Percentiles rank a stretch among this genome's conserved stretches.
These are phyloP conservation scores for Akanthomyces dipterigenus DNA, from an alignment of 2,329 filamentous ascomycete genomes.

Conservation along the genomic window DNA sequence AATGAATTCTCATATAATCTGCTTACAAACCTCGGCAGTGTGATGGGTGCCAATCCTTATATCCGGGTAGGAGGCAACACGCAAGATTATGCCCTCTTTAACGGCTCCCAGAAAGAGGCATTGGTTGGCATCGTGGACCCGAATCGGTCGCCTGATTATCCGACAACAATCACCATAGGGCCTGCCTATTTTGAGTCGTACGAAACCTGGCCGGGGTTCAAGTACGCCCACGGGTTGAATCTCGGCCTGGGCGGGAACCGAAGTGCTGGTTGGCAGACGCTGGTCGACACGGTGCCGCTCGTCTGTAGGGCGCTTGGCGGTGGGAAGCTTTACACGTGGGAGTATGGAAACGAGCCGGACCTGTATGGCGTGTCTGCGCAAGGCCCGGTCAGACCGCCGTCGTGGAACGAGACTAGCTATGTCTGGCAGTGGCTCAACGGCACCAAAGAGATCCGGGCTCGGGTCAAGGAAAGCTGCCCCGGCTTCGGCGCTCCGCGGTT, in stretches of 20 bases:
- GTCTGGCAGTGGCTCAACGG: constrained; percentile 53
- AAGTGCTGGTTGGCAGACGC: constrained; percentile 41
- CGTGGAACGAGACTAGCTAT: constrained; percentile 49
- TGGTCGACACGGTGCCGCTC: constrained; percentile 47
- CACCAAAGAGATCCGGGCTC: constrained; percentile 39
- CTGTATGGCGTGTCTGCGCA: constrained; percentile 47
- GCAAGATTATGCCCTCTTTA: constrained; percentile 57
- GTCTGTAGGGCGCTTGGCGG: constrained; percentile 49
- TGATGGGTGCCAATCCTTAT: constrained; percentile 51
- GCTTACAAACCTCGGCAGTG: constrained; percentile 45
- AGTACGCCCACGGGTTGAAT: constrained; percentile 58
- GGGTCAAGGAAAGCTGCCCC: constrained; percentile 43
- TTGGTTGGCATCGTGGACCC: constrained; percentile 46
- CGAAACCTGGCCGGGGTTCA: constrained; percentile 45
- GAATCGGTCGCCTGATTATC: constrained; percentile 48
- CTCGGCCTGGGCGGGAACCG: constrained; percentile 46
- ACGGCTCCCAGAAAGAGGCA: constrained; percentile 42
- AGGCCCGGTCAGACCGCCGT: constrained; percentile 41
- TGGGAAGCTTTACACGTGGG: constrained; percentile 49
- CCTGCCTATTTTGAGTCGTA: constrained; percentile 57
- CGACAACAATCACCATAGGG: constrained; percentile 53
- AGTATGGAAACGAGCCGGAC: constrained; percentile 47
- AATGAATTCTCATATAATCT: constrained; percentile 56
- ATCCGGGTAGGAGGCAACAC: constrained; percentile 60
- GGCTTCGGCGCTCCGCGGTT: constrained; percentile 32